Conservation (phyloP, 1,139 yeast genomes). For the Scheffersomyces parashehatae region DNA sequence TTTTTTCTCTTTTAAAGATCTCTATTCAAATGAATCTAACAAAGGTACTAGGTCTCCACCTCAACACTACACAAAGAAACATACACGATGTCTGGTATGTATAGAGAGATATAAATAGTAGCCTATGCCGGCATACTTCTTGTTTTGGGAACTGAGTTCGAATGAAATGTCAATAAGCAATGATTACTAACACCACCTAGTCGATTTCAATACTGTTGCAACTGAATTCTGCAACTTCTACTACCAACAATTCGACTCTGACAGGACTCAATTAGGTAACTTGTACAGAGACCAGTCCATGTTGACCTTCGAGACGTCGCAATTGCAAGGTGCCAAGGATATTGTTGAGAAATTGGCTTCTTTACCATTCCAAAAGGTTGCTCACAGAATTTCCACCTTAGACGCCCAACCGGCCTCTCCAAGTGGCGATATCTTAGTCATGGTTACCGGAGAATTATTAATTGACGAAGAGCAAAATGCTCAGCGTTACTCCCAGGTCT, state of each 20-base stretch:
- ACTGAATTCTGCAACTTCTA: slow-evolving; percentile 89
- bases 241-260: slow-evolving; percentile 92
- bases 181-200: slow-evolving; percentile 22
- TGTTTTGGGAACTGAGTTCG: no score
- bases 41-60: no score
- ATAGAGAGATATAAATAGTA: neutral
- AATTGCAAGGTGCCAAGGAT: slow-evolving; percentile 89
- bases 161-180: no score
- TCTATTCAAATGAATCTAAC: no score
- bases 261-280: slow-evolving; percentile 90
- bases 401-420: slow-evolving; percentile 99
- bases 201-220: slow-evolving; percentile 73
- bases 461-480: slow-evolving; percentile 94
- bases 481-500: slow-evolving; percentile 95
- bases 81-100: slow-evolving; percentile 4
- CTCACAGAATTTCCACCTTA: slow-evolving; percentile 88
- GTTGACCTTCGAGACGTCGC: slow-evolving; percentile 95
- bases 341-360: slow-evolving; percentile 88
- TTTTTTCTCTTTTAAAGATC: no score
- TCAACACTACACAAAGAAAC: neutral
- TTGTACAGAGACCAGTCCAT: slow-evolving; percentile 95
- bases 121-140: no score
- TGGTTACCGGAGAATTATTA: slow-evolving; percentile 96
- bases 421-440: slow-evolving; percentile 88
- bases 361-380: slow-evolving; percentile 89